Evolutionary conservation across 768 basidiomycete species (phyloP), one percentile per base, ranked within the genome.

Genomic region (Mycena alexandri): DNA sequence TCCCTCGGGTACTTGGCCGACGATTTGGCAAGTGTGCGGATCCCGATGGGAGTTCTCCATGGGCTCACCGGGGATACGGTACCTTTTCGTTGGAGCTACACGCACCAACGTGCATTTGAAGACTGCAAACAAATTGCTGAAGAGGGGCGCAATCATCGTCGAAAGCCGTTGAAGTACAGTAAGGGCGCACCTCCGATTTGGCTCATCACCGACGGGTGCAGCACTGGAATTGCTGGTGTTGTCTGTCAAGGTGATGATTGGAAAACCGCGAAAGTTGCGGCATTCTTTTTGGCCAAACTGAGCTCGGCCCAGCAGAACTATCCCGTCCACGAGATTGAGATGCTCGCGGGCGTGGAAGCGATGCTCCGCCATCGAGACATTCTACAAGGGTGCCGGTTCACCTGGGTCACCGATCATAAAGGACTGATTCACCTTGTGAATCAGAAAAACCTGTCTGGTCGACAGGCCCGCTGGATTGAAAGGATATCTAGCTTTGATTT

Each of bases 21-120:
- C 52, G 80, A 81, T 43, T 69, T 79, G 2, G 68, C 72, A 0
- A 63, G 65, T 0, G 67, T 85, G 5, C 65, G 78, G 0, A 79
- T 83, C 1, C 82, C 82, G 5, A 81, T 84, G 78, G 80, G 77
- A 6, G 58, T 79, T 0, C 0, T 84, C 82, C 54, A 56, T n/a
- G 43, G 43, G 9, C 29, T 58, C 0, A 58, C 56, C 0, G 43
- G 56, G 7, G 56, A 58, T n/a, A 29, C 56, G 22, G 56, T 58
- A 2, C 56, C 56, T n/a, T 58, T 58, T 34, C 42, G 56, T 11
- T 46, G 56, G 56, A 46, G 56, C 12, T 56, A 56, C 24, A 56
- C n/a, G n/a, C n/a, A n/a, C n/a, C n/a, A n/a, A n/a, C n/a, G n/a
- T n/a, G n/a, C n/a, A n/a, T n/a, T n/a, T 64, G 74, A 82, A 16